Percentiles rank a stretch among this genome's conserved stretches.
These are phyloP conservation scores for Ogataea methylovora DNA, from an alignment of 805 yeast genomes.

Conservation along the genomic window DNA sequence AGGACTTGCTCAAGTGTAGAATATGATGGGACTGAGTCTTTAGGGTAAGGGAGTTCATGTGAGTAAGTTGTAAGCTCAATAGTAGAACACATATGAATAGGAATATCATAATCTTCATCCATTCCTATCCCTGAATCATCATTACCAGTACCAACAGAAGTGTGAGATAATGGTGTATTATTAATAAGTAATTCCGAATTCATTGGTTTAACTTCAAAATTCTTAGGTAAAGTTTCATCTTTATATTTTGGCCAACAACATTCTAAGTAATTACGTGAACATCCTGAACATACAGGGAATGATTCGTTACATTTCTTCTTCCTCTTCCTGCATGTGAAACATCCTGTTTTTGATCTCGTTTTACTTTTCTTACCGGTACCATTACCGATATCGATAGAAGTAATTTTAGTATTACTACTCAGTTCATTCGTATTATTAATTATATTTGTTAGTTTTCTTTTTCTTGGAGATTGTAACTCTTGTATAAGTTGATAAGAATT, in stretches of 20 bases:
- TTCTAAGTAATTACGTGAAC: constrained; percentile 24
- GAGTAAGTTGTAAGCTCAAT: constrained; percentile 17
- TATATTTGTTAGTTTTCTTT: constrained; percentile 1
- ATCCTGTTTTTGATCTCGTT: constrained; percentile 26
- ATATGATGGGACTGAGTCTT: constrained; percentile 2
- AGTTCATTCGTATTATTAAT: neutral
- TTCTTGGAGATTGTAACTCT: neutral
- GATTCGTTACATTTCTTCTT: constrained; percentile 30
- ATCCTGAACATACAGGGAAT: constrained; percentile 26
- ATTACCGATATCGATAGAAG: neutral
- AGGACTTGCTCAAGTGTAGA: constrained; percentile 5
- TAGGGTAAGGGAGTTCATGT: constrained; percentile 9
- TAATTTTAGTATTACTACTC: neutral
- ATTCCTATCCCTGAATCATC: neutral
- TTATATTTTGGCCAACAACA: constrained; percentile 25
- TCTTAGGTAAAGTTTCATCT: constrained; percentile 18
- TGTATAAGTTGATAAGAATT: constrained; percentile 3
- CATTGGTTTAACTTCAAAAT: constrained; percentile 17
- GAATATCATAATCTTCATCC: constrained; percentile 15
- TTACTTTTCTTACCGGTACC: neutral
- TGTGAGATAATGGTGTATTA: neutral
- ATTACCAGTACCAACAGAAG: neutral
- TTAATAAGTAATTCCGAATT: constrained; percentile 1
- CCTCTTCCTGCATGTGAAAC: constrained; percentile 29
- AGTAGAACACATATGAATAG: constrained; percentile 19